phyloP scores from a whole-genome alignment of 2,329 filamentous ascomycete species.

The Paraconiothyrium brasiliense region DNA sequence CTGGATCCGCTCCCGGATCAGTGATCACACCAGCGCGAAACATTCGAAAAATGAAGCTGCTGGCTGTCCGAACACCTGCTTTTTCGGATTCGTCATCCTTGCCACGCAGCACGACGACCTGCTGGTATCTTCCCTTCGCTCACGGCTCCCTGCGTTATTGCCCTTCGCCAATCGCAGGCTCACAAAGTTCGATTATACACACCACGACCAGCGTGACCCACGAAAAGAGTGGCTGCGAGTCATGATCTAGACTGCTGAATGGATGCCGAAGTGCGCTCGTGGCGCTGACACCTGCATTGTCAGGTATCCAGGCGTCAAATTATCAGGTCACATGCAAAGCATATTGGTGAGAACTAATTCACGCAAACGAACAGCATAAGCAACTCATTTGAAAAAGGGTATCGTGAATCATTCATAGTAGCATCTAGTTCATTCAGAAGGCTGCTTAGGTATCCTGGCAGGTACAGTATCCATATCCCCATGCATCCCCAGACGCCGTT shows the following conservation, averaged over 20 bases:
- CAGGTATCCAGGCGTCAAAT: background rate
- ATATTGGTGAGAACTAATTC: background rate
- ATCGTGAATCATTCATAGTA: constrained; percentile 27
- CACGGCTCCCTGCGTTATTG: background rate
- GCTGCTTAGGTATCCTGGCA: constrained; percentile 43
- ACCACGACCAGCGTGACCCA: background rate
- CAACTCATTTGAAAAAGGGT: background rate
- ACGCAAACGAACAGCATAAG: background rate
- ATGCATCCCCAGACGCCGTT: constrained; percentile 47
- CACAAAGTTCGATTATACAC: background rate
- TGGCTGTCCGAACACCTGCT: background rate
- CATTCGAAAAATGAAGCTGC: background rate
- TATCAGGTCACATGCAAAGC: background rate
- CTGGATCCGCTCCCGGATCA: constrained; percentile 3
- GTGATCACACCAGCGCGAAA: constrained; percentile 4
- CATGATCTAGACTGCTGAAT: constrained; percentile 1
- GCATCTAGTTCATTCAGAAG: constrained; percentile 37
- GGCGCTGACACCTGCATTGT: constrained; percentile 10
- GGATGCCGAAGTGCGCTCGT: background rate
- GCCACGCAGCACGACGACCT: constrained; percentile 5
- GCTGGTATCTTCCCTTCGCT: background rate
- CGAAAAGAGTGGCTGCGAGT: background rate
- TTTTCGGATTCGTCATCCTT: constrained; percentile 6
- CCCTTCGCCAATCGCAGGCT: too few species aligned
- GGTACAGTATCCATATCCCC: constrained; percentile 38